Evolutionary conservation across 2,329 filamentous ascomycete genomes (phyloP), one percentile per base, ranked within the genome.

Genomic region (Fusarium sp.): DNA sequence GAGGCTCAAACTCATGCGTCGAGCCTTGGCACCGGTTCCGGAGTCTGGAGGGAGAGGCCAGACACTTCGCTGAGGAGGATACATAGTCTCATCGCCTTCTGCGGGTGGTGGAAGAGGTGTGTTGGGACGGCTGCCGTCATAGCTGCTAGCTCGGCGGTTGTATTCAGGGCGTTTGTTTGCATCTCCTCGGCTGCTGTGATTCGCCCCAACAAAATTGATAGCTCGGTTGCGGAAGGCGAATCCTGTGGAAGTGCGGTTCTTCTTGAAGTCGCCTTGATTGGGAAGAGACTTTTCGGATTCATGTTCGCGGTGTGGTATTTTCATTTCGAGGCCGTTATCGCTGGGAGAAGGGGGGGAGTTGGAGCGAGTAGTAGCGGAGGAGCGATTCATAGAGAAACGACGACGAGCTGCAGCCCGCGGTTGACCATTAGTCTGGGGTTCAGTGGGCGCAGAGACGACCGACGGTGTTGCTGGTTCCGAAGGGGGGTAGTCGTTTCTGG

Each of bases 11-110:
- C 92, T 94, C 81, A 95, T 83, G 51, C 91, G 89, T n/a, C 92
- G 86, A 31, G 92, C 89, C 80, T 94, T 95, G 77, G 92, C 85
- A 11, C 92, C 92, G 18, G 89, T 91, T 13, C 92, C 92, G 23
- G 86, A 86, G 53, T 89, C 88, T 3, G 92, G 91, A 2, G 88
- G 84, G 33, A 90, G 83, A 3, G 84, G 83, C 86, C 87, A 89
- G 3, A 85, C 83, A 36, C 85, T 78, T 18, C 84, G 81, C 63
- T 85, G 77, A 10, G 79, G 78, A 4, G 78, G 77, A 53, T 75
- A 77, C 26, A 73, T 77, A 7, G 74, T 72, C 16, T 75, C 65
- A 28, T 76, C 70, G 37, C 74, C 62, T 34, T 65, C 65, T 40
- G 40, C 60, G 52, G 26, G 61, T 18, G 59, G 69, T 49, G 31